Evolutionary conservation across 768 basidiomycete species (phyloP), one percentile per base, ranked within the genome.

Genomic region (Auricularia sp.): DNA sequence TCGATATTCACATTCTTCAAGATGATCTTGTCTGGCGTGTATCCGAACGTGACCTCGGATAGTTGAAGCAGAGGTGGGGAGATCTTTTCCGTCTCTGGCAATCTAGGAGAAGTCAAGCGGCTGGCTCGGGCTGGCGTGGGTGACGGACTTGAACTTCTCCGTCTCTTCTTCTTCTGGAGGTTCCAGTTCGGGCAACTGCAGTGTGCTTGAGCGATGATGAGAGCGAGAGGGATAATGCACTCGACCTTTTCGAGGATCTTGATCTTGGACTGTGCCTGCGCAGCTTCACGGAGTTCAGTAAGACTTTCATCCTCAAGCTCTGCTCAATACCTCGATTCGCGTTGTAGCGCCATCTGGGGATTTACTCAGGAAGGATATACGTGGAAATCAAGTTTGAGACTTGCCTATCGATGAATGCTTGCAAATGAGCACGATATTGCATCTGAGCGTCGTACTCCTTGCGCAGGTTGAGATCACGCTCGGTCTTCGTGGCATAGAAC

Each of bases 401-500:
- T 42, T 14, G 12, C 39, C 39, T 42, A 71, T 98, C 97, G 69
- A 99, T 98, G 78, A 97, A 99, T 0, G 96, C 94, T 73, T 98
- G 96, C 36, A 98, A 77, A 78, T 97, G 93, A 70, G 90, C 90
- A 64, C 97, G 84, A 73, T 98, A 98, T 10, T 90, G 88, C 84
- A 97, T 87, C 75, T 99, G 97, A 0, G 93, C 80, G 39, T 98
- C 96, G 74, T 98, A 99, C 74, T 98, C 96, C 76, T 93, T 94
- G 51, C 85, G 85, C 75, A 95, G 77, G 71, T 94, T 94, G 65
- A 87, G 86, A 69, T 93, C 90, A 34, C 97, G 88, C 72, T 98
- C 97, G 3, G 89, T 91, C 77, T 98, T 98, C 23, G 96, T 98
- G 1, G 96, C 95, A 73, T 99, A 98, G 82, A 99, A 98, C 74